phyloP scores from a whole-genome alignment of 2,329 filamentous ascomycete species.

The Pseudonectria foliicola region DNA sequence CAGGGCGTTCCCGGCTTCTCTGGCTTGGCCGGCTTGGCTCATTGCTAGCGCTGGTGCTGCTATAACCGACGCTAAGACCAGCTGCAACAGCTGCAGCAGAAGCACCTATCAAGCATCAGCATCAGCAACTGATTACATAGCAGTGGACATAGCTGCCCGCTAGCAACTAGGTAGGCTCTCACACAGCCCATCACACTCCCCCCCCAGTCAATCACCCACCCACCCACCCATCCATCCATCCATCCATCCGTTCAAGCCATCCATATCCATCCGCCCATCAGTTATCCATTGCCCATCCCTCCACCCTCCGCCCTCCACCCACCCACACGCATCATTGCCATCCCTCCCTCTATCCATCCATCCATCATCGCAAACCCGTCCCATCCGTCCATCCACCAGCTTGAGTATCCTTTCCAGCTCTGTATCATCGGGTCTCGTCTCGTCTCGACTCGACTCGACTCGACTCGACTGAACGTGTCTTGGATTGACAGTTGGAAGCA shows the following conservation, averaged over 20 bases:
- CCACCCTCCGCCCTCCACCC: slow-evolving; percentile 16
- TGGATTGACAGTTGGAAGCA: not conserved
- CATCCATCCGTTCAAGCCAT: slow-evolving; percentile 3
- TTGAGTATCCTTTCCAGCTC: not conserved
- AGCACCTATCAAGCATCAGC: too few relatives aligned
- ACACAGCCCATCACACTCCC: slow-evolving; percentile 20
- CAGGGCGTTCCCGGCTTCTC: too few relatives aligned
- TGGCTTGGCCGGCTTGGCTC: too few relatives aligned
- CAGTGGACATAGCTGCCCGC: too few relatives aligned
- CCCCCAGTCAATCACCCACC: slow-evolving; percentile 17
- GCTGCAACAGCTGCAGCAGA: too few relatives aligned
- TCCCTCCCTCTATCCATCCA: too few relatives aligned
- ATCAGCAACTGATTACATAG: too few relatives aligned
- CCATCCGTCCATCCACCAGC: slow-evolving; percentile 7
- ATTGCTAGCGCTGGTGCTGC: too few relatives aligned
- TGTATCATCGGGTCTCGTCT: slow-evolving; percentile 1
- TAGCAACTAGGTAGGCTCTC: too few relatives aligned
- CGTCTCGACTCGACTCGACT: slow-evolving; percentile 1
- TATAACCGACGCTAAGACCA: too few relatives aligned
- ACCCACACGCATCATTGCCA: too few relatives aligned
- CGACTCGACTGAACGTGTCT: slow-evolving; percentile 4
- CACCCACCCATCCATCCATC: slow-evolving; percentile 13
- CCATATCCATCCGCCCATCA: slow-evolving; percentile 4
- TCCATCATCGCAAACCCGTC: slow-evolving; percentile 3
- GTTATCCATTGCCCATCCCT: slow-evolving; percentile 19